Conservation (phyloP, 129 eudicot species). For the Centella asiatica region DNA sequence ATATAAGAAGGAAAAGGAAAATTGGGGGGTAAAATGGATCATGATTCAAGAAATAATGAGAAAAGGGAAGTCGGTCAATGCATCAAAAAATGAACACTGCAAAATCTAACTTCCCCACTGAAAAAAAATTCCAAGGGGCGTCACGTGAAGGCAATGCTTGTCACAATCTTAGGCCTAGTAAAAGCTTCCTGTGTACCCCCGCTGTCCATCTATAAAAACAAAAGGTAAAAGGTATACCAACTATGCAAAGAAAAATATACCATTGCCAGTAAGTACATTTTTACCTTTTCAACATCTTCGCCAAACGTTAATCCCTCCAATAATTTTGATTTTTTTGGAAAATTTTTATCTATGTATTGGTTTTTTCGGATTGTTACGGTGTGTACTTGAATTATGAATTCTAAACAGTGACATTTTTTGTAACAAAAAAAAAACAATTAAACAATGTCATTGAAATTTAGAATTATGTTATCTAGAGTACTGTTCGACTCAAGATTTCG, state of each 20-base stretch:
- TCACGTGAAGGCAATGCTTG: constrained; percentile 33
- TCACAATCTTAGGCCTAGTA: constrained; percentile 17
- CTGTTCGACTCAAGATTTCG: too few species aligned
- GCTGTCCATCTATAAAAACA: neutral
- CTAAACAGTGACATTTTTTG: too few species aligned
- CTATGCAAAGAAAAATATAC: neutral
- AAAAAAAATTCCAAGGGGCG: constrained; percentile 25
- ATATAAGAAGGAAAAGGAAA: neutral
- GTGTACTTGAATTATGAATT: too few species aligned
- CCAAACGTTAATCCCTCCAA: too few species aligned
- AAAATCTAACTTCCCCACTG: constrained; percentile 7
- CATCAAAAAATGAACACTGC: constrained; percentile 8
- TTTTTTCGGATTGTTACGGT: too few species aligned
- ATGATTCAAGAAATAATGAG: neutral
- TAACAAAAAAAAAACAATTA: too few species aligned
- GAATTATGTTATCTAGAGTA: too few species aligned
- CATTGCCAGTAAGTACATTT: too few species aligned
- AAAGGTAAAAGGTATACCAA: neutral
- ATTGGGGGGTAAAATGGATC: neutral
- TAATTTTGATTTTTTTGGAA: too few species aligned
- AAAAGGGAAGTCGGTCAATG: constrained; percentile 5
- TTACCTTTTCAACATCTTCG: too few species aligned
- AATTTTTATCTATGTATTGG: too few species aligned
- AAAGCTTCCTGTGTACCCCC: constrained; percentile 15
- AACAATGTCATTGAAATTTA: too few species aligned